Evolutionary conservation across 495 filamentous ascomycete species (phyloP).

Genomic region (Bacidia rubella): DNA sequence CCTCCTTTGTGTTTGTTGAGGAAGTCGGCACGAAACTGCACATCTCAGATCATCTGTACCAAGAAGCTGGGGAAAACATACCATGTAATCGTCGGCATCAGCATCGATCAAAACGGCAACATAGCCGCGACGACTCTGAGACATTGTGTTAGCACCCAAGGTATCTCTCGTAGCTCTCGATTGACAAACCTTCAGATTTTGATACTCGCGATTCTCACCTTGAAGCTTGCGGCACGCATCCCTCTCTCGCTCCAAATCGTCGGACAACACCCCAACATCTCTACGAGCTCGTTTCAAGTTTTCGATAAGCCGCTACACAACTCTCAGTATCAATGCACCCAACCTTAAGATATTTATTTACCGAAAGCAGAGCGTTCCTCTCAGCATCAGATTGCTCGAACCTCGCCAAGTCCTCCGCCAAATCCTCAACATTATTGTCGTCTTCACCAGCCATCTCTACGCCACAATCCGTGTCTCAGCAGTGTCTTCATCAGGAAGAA

Average conservation of each 20-base stretch:
- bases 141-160: neutral
- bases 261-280: neutral
- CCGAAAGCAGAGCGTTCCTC: constrained; percentile 3
- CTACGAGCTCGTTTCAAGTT: neutral
- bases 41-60: neutral
- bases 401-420: too few relatives aligned
- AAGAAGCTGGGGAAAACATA: constrained; percentile 2
- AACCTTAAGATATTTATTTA: neutral
- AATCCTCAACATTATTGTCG: neutral
- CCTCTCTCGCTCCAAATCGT: constrained; percentile 3
- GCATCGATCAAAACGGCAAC: constrained; percentile 27
- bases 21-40: constrained; percentile 27
- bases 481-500: too few relatives aligned
- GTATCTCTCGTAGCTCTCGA: neutral
- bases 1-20: constrained; percentile 25
- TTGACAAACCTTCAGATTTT: constrained; percentile 3
- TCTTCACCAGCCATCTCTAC: neutral
- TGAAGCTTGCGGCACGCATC: neutral
- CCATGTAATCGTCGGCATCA: constrained; percentile 25
- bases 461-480: too few relatives aligned
- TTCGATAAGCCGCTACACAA: neutral
- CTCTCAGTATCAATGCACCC: neutral
- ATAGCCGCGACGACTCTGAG: constrained; percentile 11
- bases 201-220: constrained; percentile 1
- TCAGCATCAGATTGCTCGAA: neutral